A percentile compares a stretch with the other conserved stretches of the same genome.
These are phyloP conservation scores for Climacium dendroides DNA, from an alignment of 225 moss, liverwort and hornwort genomes.

Conservation along the genomic window DNA sequence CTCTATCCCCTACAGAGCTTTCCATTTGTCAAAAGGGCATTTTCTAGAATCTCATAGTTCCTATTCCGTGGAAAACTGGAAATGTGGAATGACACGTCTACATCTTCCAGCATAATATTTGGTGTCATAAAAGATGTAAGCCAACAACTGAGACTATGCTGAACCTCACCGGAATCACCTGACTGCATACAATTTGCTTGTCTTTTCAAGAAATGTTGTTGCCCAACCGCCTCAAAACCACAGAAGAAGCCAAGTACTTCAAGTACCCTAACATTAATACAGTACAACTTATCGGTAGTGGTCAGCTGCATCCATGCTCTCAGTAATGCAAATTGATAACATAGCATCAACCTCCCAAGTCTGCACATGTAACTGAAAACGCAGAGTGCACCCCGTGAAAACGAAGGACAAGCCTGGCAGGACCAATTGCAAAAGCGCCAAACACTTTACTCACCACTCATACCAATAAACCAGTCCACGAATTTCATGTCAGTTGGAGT, in stretches of 20 bases:
- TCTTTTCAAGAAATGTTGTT: neutral
- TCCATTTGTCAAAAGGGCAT: no score
- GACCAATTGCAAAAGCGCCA: neutral
- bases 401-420: neutral
- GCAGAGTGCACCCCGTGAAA: neutral
- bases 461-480: neutral
- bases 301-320: neutral
- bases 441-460: neutral
- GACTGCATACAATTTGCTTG: neutral
- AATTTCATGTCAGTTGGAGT: neutral
- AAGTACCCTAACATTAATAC: neutral
- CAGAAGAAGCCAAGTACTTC: neutral
- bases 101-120: neutral
- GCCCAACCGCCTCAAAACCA: neutral
- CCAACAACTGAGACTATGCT: no score
- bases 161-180: neutral
- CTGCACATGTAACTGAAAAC: neutral
- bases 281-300: neutral
- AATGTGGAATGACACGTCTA: neutral
- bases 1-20: no score
- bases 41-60: no score
- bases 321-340: neutral
- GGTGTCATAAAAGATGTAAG: neutral
- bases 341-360: neutral
- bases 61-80: no score